Evolutionary conservation across 1,284 basidiomycete genomes (phyloP), one percentile per base, ranked within the genome.

Genomic region (Puccinia polysora): DNA sequence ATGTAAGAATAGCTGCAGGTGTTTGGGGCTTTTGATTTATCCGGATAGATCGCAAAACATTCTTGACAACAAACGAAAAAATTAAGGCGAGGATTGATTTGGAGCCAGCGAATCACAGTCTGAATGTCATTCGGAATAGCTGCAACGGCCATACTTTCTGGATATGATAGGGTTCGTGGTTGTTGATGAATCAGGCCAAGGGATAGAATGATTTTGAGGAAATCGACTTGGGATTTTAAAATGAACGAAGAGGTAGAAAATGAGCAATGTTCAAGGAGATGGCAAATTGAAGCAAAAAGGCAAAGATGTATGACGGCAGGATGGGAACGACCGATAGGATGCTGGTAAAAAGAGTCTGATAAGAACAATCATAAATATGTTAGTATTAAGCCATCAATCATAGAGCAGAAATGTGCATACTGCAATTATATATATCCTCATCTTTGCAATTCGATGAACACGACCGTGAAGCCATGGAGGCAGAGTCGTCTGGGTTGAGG

Each of bases 1-100:
- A 60, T 43, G n/a, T 25, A 25, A 1, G 7, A 60, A 60, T n/a
- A 14, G 5, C 5, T 53, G 5, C 6, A 28, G 4, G 25, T 59
- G 25, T 36, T 59, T 12, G 64, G 64, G 18, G 64, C 50, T 10
- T 32, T 67, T 4, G 38, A 23, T 2, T 2, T 34, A 18, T 34
- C 32, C 23, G 65, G 65, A 69, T 69, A 69, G 36, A 69, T 53
- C 5, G 65, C 65, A 67, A 67, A 67, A 28, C 65, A 67, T 30
- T 38, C 14, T 3, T 23, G 50, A 47, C 65, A 68, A 32, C 65
- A 68, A 25, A 56, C 28, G 1, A 68, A 15, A 25, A 18, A 47
- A 20, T 14, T 58, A 14, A 68, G 20, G 10, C 43, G 20, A 12
- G 65, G 53, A 45, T 68, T 18, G 12, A 68, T 55, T 28, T 10